Evolutionary conservation across 2,329 filamentous ascomycete species (phyloP), one percentile per base, ranked within the genome.

Genomic region (Botrytis elliptica): DNA sequence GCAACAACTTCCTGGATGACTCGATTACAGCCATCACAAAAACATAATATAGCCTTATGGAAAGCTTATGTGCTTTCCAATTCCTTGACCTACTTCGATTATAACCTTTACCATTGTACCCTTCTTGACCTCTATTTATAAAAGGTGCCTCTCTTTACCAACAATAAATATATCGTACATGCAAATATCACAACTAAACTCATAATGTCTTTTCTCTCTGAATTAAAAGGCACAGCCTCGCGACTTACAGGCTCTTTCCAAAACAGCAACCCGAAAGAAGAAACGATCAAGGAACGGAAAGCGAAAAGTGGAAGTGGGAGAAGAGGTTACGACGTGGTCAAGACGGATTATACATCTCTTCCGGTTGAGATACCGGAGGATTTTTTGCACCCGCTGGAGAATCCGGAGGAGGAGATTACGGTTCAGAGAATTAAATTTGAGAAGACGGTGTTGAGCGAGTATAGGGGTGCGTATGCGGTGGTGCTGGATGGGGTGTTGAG

Each of bases 401-500:
- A 62, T 8, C 38, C 49, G 18, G 55, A 60, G 25, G 36, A 68
- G 12, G 9, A 3, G 4, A 72, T 72, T 57, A 85, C 79, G 18
- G 82, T 85, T 60, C 80, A 80, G 4, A 81, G 81, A 25, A 85
- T 93, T 78, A 83, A 92, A 81, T 92, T 90, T 78, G 76, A 80
- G 14, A 78, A 82, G 64, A 85, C 85, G 29, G 76, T 78, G 0
- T 79, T 93, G 4, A 85, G 85, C 1, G 84, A 88, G 76, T 90
- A 89, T 82, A 81, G 84, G 38, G 82, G 83, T 46, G 78, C 82
- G 25, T 90, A 89, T 80, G 91, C 91, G 8, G 85, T 88, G 12
- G 82, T 92, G 0, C 84, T 93, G 7, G 90, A 93, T 80, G 52
- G 64, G 16, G 64, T 72, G 2, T 25, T 72, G 38, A 72, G 22